These are phyloP conservation scores for Trametes coccinea DNA, from an alignment of 768 basidiomycete genomes.

Conservation along the genomic window DNA sequence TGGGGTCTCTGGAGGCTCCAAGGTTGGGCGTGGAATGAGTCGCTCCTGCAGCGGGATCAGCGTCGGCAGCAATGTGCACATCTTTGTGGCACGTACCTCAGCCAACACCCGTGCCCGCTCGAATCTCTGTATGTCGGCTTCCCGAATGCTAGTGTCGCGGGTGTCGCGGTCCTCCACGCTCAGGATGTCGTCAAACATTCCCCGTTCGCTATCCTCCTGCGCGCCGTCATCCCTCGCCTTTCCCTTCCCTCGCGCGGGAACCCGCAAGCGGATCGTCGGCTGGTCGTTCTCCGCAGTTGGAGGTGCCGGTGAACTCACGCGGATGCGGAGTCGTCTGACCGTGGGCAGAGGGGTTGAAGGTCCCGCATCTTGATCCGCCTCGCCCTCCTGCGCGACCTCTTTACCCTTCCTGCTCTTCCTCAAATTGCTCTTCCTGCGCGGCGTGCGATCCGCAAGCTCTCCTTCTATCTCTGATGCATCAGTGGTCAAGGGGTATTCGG, in stretches of 20 bases:
- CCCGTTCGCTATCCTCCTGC: constrained; percentile 53
- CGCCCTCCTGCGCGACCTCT: constrained; percentile 16
- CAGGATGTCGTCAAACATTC: constrained; percentile 86
- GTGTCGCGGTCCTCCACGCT: constrained; percentile 68
- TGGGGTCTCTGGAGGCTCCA: constrained; percentile 38
- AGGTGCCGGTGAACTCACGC: constrained; percentile 40
- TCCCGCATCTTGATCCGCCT: constrained; percentile 28
- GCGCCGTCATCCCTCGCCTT: constrained; percentile 56
- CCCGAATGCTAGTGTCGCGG: constrained; percentile 60
- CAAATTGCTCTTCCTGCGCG: constrained; percentile 35
- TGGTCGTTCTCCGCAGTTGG: constrained; percentile 18
- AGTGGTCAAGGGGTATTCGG: constrained; percentile 28
- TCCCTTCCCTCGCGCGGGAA: constrained; percentile 64
- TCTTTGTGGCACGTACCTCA: constrained; percentile 54
- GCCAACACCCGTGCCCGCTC: constrained; percentile 69
- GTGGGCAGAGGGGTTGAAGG: constrained; percentile 16
- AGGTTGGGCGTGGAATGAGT: constrained; percentile 41
- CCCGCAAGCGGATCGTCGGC: constrained; percentile 51
- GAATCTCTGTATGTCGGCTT: constrained; percentile 66
- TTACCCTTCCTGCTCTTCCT: constrained; percentile 32
- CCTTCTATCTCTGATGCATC: constrained; percentile 34
- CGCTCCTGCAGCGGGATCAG: constrained; percentile 20
- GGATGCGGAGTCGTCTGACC: constrained; percentile 49
- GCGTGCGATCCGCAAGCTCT: constrained; percentile 33
- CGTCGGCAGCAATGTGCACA: not conserved